phyloP scores from a whole-genome alignment of 345 rosid species.

The Corymbia maculata region DNA sequence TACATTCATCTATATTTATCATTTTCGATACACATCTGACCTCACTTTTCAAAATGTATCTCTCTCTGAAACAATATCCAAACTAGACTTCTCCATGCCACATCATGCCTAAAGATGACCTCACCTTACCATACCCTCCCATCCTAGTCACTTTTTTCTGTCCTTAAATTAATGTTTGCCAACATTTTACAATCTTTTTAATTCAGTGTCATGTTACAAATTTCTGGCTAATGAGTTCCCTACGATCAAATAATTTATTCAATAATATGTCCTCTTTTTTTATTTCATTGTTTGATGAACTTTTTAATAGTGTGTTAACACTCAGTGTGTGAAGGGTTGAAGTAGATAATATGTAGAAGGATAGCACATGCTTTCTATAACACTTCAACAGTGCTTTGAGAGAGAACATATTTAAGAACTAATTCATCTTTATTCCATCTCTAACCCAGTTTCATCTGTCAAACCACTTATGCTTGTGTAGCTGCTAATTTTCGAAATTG shows the following conservation, averaged over 20 bases:
- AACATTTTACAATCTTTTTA: too few species aligned
- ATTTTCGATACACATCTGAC: not conserved
- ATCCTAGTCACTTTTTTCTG: not conserved
- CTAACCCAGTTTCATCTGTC: not conserved
- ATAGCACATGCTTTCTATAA: rapidly evolving
- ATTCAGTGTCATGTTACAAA: too few species aligned
- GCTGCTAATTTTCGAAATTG: not conserved
- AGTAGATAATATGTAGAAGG: rapidly evolving
- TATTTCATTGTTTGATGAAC: too few species aligned
- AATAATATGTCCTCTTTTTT: too few species aligned
- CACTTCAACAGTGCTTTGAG: not conserved
- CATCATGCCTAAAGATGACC: not conserved
- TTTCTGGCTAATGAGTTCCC: too few species aligned
- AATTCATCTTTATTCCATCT: not conserved
- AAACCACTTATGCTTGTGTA: not conserved
- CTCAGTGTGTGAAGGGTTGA: rapidly evolving
- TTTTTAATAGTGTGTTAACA: rapidly evolving
- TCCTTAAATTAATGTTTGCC: not conserved
- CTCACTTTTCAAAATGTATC: too few species aligned
- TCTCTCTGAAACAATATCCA: rapidly evolving
- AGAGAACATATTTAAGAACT: not conserved
- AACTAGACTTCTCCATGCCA: not conserved
- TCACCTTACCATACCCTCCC: not conserved
- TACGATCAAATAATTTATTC: too few species aligned
- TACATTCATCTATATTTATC: not conserved